Evolutionary conservation across 2,329 filamentous ascomycete species (phyloP).

Genomic region (Clarireedia homoeocarpa): DNA sequence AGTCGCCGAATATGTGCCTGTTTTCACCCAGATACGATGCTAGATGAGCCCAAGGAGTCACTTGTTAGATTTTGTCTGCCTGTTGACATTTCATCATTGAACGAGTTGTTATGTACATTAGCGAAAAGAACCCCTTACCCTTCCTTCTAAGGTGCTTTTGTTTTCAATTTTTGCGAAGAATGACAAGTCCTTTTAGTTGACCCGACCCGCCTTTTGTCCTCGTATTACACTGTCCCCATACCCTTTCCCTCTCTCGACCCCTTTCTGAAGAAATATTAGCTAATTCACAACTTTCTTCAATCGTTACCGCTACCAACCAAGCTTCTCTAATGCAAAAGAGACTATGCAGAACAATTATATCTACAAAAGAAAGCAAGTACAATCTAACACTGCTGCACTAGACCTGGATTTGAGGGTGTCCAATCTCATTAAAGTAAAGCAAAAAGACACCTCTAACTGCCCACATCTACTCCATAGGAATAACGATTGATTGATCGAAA

Average conservation of each 20-base stretch:
- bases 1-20: no score
- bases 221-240: not conserved
- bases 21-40: no score
- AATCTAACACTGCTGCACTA: constrained; percentile 7
- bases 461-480: constrained; percentile 1
- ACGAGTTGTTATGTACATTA: constrained; percentile 1
- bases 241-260: not conserved
- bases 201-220: not conserved
- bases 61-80: no score
- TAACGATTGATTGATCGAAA: not conserved
- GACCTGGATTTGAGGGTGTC: not conserved
- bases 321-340: constrained; percentile 4
- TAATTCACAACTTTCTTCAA: constrained; percentile 4
- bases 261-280: constrained; percentile 1
- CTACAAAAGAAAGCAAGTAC: constrained; percentile 8
- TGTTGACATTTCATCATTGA: not conserved
- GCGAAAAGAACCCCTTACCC: not conserved
- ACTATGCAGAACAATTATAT: constrained; percentile 9
- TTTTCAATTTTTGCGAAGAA: not conserved
- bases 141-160: not conserved
- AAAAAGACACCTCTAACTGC: not conserved
- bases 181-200: not conserved
- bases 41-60: no score
- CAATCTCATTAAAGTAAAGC: not conserved
- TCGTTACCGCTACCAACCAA: not conserved